Evolutionary conservation across 345 rosid species (phyloP).

Genomic region (Salix dunnii): DNA sequence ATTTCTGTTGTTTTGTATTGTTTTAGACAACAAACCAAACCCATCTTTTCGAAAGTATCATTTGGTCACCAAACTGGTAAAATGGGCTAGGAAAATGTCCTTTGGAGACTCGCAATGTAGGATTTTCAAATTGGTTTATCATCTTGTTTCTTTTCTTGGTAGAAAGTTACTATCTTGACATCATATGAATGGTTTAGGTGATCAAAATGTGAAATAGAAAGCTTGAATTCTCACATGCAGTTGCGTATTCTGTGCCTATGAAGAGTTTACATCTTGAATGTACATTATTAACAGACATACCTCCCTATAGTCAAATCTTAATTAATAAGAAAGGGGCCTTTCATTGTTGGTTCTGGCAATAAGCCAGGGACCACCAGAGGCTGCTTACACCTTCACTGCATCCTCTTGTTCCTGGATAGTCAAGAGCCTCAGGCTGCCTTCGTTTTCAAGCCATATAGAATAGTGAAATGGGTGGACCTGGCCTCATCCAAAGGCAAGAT

Average conservation of each 20-base stretch:
- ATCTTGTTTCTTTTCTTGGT: not conserved
- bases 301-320: not conserved
- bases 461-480: conserved; percentile 40
- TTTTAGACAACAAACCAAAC: not conserved
- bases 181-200: not conserved
- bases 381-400: conserved; percentile 9
- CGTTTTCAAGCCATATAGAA: conserved; percentile 39
- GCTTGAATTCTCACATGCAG: conserved; percentile 2
- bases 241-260: not conserved
- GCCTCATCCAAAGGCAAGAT: conserved; percentile 49
- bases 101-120: not conserved
- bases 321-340: conserved; percentile 18
- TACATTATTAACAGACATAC: not conserved
- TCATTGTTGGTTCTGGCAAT: conserved; percentile 15
- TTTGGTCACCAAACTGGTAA: not conserved
- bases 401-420: conserved; percentile 19
- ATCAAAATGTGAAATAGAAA: not conserved
- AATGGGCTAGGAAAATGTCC: not conserved
- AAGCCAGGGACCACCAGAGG: conserved; percentile 31
- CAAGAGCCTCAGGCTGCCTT: conserved; percentile 27
- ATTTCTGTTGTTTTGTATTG: not conserved
- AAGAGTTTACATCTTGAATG: not conserved
- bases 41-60: not conserved
- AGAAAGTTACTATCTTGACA: conserved; percentile 11
- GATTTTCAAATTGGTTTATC: not conserved